Percentiles rank a stretch among this genome's conserved stretches.
Conservation (phyloP, 2,329 filamentous ascomycete species). For the Nigrospora oryzae region DNA sequence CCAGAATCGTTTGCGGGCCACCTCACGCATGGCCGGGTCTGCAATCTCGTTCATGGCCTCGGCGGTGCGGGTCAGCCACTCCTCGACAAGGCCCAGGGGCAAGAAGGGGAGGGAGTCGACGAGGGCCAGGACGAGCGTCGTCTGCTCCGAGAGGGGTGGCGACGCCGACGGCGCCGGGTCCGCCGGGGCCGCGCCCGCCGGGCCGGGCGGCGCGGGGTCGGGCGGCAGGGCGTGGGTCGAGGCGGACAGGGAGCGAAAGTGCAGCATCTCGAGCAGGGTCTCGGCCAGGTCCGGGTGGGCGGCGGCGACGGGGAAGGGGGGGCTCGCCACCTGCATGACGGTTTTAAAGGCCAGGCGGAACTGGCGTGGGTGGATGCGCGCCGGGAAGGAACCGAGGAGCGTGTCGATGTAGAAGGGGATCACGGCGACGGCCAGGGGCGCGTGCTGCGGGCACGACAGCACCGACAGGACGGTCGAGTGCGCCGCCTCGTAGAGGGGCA, state of each 20-base stretch:
- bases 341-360: conserved; percentile 86
- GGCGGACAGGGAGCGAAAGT: conserved; percentile 49
- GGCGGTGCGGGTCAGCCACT: conserved; percentile 71
- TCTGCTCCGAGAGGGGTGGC: conserved; percentile 62
- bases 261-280: conserved; percentile 69
- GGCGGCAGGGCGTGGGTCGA: conserved; percentile 32
- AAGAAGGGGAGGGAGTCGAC: conserved; percentile 73
- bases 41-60: conserved; percentile 56
- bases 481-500: conserved; percentile 74
- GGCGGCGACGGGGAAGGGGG: conserved; percentile 67
- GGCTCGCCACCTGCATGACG: conserved; percentile 71
- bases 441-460: conserved; percentile 72
- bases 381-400: conserved; percentile 71
- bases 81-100: conserved; percentile 59
- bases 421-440: conserved; percentile 59
- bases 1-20: conserved; percentile 67
- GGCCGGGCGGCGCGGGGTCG: conserved; percentile 26
- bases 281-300: conserved; percentile 72
- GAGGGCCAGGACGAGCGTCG: conserved; percentile 66
- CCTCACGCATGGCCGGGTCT: conserved; percentile 52
- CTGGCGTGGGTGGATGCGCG: conserved; percentile 70
- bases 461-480: conserved; percentile 76
- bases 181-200: conserved; percentile 15
- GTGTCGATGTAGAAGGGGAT: conserved; percentile 79
- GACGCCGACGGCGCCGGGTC: conserved; percentile 22